Percentiles rank a stretch among this genome's conserved stretches.
phyloP scores from a whole-genome alignment of 2,329 filamentous ascomycete species.

The Colletotrichum sp. region DNA sequence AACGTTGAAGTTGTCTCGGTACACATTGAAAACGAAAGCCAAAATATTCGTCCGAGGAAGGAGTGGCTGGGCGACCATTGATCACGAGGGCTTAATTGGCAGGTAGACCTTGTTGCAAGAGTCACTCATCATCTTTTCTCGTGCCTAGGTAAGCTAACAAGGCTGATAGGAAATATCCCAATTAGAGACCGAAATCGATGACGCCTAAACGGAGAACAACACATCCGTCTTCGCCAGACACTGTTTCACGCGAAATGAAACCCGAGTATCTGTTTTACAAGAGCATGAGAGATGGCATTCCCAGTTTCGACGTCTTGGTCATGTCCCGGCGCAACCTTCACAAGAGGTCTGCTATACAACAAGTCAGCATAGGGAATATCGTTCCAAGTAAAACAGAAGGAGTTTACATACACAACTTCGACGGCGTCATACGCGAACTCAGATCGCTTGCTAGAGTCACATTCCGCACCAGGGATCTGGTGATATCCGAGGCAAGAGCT shows the following conservation, averaged over 20 bases:
- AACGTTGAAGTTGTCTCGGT: background rate
- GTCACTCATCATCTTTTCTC: background rate
- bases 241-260: fast-evolving
- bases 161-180: background rate
- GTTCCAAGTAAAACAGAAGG: background rate
- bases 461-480: background rate
- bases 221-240: fast-evolving
- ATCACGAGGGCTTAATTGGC: background rate
- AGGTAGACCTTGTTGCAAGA: background rate
- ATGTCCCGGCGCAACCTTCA: background rate
- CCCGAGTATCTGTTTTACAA: background rate
- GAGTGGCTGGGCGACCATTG: background rate
- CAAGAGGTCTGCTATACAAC: background rate
- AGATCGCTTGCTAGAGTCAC: background rate
- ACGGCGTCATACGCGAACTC: background rate
- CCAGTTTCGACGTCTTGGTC: background rate
- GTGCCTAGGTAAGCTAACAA: background rate
- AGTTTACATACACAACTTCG: background rate
- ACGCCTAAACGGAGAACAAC: background rate
- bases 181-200: fast-evolving
- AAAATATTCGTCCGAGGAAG: background rate
- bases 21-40: background rate
- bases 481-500: background rate
- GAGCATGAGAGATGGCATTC: background rate
- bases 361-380: background rate